Evolutionary conservation across 192 early-diverging fungal species (phyloP).

Genomic region (Coemansia reversa): DNA sequence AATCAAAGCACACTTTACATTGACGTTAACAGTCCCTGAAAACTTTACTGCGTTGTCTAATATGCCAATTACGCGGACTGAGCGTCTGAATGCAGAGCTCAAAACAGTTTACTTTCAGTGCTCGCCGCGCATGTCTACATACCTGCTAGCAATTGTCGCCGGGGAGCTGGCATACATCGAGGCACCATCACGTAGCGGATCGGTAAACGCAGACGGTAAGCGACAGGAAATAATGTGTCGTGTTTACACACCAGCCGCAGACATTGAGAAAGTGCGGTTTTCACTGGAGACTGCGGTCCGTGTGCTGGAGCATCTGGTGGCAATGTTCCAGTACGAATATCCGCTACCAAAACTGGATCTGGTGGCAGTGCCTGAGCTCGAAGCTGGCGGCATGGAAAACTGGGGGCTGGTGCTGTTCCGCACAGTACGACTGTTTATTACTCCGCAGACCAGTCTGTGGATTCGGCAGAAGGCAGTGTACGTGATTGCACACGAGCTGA

Average conservation of each 20-base stretch:
- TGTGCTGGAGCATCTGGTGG: slow-evolving; percentile 69
- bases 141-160: slow-evolving; percentile 73
- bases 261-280: slow-evolving; percentile 66
- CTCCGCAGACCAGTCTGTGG: slow-evolving; percentile 58
- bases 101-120: slow-evolving; percentile 66
- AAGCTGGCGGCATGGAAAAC: slow-evolving; percentile 82
- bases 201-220: slow-evolving; percentile 7
- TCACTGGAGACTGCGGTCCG: slow-evolving; percentile 67
- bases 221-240: slow-evolving; percentile 57
- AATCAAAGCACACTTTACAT: slow-evolving; percentile 75
- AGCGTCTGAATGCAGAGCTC: slow-evolving; percentile 9
- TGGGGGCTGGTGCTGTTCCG: slow-evolving; percentile 84
- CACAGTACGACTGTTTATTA: slow-evolving; percentile 65
- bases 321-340: slow-evolving; percentile 67
- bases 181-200: slow-evolving; percentile 39
- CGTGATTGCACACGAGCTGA: slow-evolving; percentile 77
- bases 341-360: slow-evolving; percentile 73
- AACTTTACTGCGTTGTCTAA: slow-evolving; percentile 71
- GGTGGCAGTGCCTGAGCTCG: slow-evolving; percentile 80
- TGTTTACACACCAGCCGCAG: slow-evolving; percentile 66
- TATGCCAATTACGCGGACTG: slow-evolving; percentile 54
- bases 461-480: slow-evolving; percentile 63
- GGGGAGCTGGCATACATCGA: slow-evolving; percentile 80
- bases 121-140: slow-evolving; percentile 84
- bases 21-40: slow-evolving; percentile 61